Evolutionary conservation across 2,329 filamentous ascomycete species (phyloP).

Genomic region (Aspergillus brunneoviolaceus): DNA sequence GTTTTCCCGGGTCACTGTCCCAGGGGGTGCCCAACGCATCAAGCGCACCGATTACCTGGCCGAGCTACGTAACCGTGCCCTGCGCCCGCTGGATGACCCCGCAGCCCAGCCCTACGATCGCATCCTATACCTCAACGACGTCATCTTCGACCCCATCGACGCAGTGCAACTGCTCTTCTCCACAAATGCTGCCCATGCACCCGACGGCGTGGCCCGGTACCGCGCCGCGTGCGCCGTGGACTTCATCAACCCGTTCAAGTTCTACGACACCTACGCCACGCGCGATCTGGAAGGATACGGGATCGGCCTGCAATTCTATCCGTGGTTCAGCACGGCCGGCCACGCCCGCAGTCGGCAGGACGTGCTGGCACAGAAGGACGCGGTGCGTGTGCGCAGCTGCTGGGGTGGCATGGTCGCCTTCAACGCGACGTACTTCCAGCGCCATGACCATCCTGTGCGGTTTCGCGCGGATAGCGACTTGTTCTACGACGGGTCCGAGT

Average conservation of each 20-base stretch:
- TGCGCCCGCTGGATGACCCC: slow-evolving; percentile 59
- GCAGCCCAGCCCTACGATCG: slow-evolving; percentile 51
- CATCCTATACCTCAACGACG: slow-evolving; percentile 64
- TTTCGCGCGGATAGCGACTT: slow-evolving; percentile 60
- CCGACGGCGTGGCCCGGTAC: slow-evolving; percentile 56
- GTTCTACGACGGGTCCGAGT: slow-evolving; percentile 64
- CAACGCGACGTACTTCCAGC: slow-evolving; percentile 47
- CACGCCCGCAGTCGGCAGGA: slow-evolving; percentile 57
- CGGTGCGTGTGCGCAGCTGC: slow-evolving; percentile 68
- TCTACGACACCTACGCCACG: slow-evolving; percentile 74
- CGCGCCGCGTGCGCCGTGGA: slow-evolving; percentile 71
- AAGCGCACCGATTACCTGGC: slow-evolving; percentile 72
- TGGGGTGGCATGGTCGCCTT: slow-evolving; percentile 71
- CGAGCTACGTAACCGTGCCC: slow-evolving; percentile 67
- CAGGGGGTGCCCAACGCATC: slow-evolving; percentile 59
- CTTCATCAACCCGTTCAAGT: slow-evolving; percentile 69
- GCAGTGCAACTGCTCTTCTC: slow-evolving; percentile 61
- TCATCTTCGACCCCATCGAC: slow-evolving; percentile 59
- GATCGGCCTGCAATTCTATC: slow-evolving; percentile 69
- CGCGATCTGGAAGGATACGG: slow-evolving; percentile 67
- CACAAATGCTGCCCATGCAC: slow-evolving; percentile 47
- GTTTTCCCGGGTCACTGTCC: slow-evolving; percentile 60
- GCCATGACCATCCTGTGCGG: slow-evolving; percentile 43
- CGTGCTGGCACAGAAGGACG: slow-evolving; percentile 56
- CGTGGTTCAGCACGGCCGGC: slow-evolving; percentile 60